Evolutionary conservation across 148 eudicot species (phyloP).

Genomic region (Cornus suecica): DNA sequence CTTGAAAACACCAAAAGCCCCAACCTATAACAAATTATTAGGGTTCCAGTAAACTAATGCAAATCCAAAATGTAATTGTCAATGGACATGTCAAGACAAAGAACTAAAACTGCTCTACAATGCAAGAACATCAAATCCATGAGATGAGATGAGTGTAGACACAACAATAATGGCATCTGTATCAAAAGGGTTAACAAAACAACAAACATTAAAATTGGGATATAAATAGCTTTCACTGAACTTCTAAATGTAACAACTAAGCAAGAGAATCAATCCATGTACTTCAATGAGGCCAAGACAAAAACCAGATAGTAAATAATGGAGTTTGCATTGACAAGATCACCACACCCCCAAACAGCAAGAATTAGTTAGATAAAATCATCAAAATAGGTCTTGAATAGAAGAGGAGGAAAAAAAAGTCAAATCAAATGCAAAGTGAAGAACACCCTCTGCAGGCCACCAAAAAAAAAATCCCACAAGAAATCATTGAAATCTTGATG

Average conservation of each 20-base stretch:
- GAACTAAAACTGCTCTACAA: not conserved
- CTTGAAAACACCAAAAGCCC: slow-evolving; percentile 4
- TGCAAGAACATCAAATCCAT: slow-evolving; percentile 13
- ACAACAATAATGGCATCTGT: not conserved
- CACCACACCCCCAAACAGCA: not conserved
- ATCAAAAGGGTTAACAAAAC: not conserved
- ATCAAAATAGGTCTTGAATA: not conserved
- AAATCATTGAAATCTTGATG: not conserved
- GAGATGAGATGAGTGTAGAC: slow-evolving; percentile 11
- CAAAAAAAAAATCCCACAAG: not conserved
- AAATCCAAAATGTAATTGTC: not conserved
- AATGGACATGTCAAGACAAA: slow-evolving; percentile 12
- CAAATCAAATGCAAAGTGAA: slow-evolving; percentile 1
- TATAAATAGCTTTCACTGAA: not conserved
- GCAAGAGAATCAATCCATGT: not conserved
- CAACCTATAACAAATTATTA: slow-evolving; percentile 11
- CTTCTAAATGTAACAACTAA: slow-evolving; percentile 2
- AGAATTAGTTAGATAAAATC: not conserved
- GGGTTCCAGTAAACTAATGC: not conserved
- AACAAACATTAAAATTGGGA: not conserved
- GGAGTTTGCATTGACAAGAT: not conserved
- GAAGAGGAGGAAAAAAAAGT: not conserved
- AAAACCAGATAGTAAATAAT: not conserved
- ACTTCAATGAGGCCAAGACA: not conserved
- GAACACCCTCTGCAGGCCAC: not conserved